A percentile compares a stretch with the other conserved stretches of the same genome.
These are phyloP conservation scores for Trifolium dubium DNA, from an alignment of 306 rosid species.

Conservation along the genomic window DNA sequence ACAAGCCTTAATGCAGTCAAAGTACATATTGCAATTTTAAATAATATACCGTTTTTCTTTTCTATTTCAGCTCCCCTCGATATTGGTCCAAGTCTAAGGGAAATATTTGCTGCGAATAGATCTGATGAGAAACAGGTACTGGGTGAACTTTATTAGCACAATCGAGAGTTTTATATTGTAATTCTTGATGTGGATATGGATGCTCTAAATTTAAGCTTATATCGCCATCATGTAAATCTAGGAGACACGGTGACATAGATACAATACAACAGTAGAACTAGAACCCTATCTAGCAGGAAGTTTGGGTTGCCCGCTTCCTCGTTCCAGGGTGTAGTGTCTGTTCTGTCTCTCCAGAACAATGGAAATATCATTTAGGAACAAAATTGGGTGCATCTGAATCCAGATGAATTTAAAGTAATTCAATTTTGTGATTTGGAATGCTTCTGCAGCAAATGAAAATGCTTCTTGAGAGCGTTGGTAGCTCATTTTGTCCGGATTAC, in stretches of 20 bases:
- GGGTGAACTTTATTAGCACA: conserved; percentile 16
- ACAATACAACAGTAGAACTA: conserved; percentile 28
- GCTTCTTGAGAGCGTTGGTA: conserved; percentile 75
- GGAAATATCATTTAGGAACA: conserved; percentile 24
- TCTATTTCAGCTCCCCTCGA: conserved; percentile 67
- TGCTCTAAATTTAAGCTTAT: conserved; percentile 28
- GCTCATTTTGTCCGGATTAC: conserved; percentile 75
- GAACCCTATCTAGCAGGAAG: conserved; percentile 33
- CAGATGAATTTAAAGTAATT: conserved; percentile 25
- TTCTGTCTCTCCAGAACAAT: conserved; percentile 19
- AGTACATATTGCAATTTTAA: conserved; percentile 24
- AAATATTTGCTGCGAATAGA: conserved; percentile 86
- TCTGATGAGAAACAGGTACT: conserved; percentile 89
- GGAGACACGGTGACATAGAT: conserved; percentile 23
- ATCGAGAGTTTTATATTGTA: conserved; percentile 21
- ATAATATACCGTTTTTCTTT: conserved; percentile 27
- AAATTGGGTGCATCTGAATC: conserved; percentile 33
- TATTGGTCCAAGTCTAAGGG: conserved; percentile 77
- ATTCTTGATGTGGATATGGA: conserved; percentile 34
- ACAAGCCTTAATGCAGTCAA: conserved; percentile 25
- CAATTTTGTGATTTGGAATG: conserved; percentile 33
- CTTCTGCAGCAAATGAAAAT: conserved; percentile 83
- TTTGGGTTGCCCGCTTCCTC: conserved; percentile 32
- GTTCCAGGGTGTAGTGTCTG: conserved; percentile 26
- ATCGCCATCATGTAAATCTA: conserved; percentile 28